phyloP scores from a whole-genome alignment of 2,329 filamentous ascomycete genomes.

The Penicillium hordei region DNA sequence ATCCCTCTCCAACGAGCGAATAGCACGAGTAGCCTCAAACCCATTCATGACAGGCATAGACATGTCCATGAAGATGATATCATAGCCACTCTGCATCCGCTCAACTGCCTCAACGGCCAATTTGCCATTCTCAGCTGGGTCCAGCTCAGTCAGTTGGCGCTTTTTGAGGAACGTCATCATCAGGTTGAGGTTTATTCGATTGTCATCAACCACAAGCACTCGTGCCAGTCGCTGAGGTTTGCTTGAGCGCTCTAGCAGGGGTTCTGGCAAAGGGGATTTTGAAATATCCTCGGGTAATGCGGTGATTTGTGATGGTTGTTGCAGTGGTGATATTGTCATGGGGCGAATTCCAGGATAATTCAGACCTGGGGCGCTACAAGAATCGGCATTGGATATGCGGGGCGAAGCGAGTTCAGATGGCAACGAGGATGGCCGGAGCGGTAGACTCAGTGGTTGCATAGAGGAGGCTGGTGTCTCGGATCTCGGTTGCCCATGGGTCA shows the following conservation, averaged over 20 bases:
- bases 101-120: slow-evolving; percentile 45
- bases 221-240: slow-evolving; percentile 20
- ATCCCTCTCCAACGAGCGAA: slow-evolving; percentile 44
- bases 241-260: slow-evolving; percentile 14
- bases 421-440: slow-evolving; percentile 9
- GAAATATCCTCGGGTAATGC: slow-evolving; percentile 10
- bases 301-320: slow-evolving; percentile 10
- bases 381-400: not conserved
- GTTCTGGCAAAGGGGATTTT: slow-evolving; percentile 14
- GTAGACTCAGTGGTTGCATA: slow-evolving; percentile 16
- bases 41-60: slow-evolving; percentile 52
- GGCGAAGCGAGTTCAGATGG: slow-evolving; percentile 3
- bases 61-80: slow-evolving; percentile 52
- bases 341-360: not conserved
- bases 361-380: not conserved
- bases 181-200: slow-evolving; percentile 47
- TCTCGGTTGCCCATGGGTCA: slow-evolving; percentile 21
- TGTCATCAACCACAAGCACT: slow-evolving; percentile 49
- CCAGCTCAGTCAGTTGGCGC: slow-evolving; percentile 34
- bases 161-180: slow-evolving; percentile 47
- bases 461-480: slow-evolving; percentile 14
- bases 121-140: slow-evolving; percentile 46
- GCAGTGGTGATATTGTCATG: not conserved
- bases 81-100: slow-evolving; percentile 35
- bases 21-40: slow-evolving; percentile 49